These are phyloP conservation scores for Lactifluus volemus DNA, from an alignment of 768 basidiomycete genomes.

Conservation along the genomic window DNA sequence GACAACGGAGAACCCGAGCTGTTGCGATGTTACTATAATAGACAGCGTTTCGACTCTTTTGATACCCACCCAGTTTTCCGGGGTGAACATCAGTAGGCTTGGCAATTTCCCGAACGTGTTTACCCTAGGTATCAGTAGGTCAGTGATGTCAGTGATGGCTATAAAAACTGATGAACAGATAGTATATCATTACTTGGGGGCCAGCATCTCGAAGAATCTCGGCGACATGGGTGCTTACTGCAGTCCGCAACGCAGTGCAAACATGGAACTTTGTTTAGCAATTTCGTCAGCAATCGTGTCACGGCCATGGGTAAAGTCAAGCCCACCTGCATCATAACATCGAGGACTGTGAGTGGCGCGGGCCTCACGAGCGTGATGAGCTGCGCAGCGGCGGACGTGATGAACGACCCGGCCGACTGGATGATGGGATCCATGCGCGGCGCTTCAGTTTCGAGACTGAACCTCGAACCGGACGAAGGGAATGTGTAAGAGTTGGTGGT, in stretches of 20 bases:
- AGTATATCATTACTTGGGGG: background rate
- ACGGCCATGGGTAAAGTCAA: background rate
- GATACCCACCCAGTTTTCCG: slow-evolving; percentile 28
- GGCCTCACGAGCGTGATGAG: background rate
- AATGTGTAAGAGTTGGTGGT: background rate
- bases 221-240: background rate
- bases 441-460: background rate
- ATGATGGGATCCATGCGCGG: background rate
- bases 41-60: no score
- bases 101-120: slow-evolving; percentile 33
- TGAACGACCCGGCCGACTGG: background rate
- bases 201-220: slow-evolving; percentile 18
- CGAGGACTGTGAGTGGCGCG: background rate
- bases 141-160: background rate
- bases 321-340: background rate
- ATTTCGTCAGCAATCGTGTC: background rate
- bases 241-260: background rate
- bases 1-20: slow-evolving; percentile 25
- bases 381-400: slow-evolving; percentile 1
- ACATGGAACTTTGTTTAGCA: background rate
- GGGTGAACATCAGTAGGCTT: slow-evolving; percentile 26
- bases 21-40: background rate
- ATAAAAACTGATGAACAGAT: background rate
- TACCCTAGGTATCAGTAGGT: slow-evolving; percentile 23
- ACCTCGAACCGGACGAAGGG: background rate